phyloP scores from a whole-genome alignment of 495 filamentous ascomycete genomes.

The Arthonia radiata region DNA sequence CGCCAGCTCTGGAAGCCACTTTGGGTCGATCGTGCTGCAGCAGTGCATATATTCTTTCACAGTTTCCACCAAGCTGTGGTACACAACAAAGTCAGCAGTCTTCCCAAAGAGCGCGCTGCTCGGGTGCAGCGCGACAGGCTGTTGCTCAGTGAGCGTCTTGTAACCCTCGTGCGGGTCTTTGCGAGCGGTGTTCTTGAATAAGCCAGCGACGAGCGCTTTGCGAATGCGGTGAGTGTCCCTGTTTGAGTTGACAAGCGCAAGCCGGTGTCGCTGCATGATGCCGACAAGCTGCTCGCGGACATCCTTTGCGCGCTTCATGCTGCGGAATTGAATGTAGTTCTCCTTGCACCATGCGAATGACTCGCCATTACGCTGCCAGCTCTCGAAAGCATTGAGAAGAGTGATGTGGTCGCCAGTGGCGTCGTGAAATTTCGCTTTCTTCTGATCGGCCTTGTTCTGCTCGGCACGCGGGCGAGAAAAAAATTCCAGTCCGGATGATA shows the following conservation, averaged over 20 bases:
- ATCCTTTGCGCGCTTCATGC: conserved; percentile 72
- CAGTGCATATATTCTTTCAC: conserved; percentile 96
- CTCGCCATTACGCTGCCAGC: conserved; percentile 65
- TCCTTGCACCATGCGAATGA: conserved; percentile 85
- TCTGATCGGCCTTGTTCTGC: conserved; percentile 84
- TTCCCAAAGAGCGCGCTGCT: conserved; percentile 81
- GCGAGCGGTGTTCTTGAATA: conserved; percentile 84
- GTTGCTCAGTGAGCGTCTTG: conserved; percentile 87
- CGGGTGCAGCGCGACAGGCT: conserved; percentile 85
- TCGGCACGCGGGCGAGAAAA: conserved; percentile 96
- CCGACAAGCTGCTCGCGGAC: conserved; percentile 75
- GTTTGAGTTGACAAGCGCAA: conserved; percentile 62
- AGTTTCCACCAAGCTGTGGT: conserved; percentile 68
- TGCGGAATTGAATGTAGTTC: conserved; percentile 85
- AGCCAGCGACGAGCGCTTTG: conserved; percentile 77
- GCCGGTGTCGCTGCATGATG: conserved; percentile 77
- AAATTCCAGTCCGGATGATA: conserved; percentile 46
- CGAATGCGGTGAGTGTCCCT: conserved; percentile 67
- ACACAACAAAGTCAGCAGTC: conserved; percentile 85
- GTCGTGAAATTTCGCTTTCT: conserved; percentile 93
- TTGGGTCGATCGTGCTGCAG: conserved; percentile 78
- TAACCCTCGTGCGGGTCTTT: conserved; percentile 94
- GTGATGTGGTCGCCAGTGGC: conserved; percentile 86
- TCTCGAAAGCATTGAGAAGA: conserved; percentile 86
- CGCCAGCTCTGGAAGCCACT: conserved; percentile 62